Evolutionary conservation across 768 basidiomycete species (phyloP), one percentile per base, ranked within the genome.

Genomic region (Serpula lacrymans): DNA sequence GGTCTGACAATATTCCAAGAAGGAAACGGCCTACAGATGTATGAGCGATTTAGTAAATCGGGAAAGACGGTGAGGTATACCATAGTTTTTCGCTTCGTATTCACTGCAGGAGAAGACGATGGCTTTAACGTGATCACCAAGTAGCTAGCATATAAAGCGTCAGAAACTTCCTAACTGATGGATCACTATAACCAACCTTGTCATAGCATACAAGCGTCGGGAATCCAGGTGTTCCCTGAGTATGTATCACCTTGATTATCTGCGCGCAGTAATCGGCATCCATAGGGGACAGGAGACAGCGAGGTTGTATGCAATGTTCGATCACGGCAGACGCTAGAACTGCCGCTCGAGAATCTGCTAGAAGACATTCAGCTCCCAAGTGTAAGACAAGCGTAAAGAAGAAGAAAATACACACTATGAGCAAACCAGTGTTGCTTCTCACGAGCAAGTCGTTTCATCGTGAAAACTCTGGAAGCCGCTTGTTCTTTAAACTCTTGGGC

Each of bases 191-290:
- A 50, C 66, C 29, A 41, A 88, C 91, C 67, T 78, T 84, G 62
- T 94, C 84, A 54, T 93, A 96, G 45, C 85, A 82, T 55, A 79
- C 75, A 9, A 96, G 61, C 0, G 92, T 92, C 26, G 85, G 82
- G 60, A 97, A 99, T 2, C 85, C 84, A 7, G 82, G 79, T 1
- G 94, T 94, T n/a, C 90, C 93, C 57, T 84, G 78, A 11, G 77
- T 74, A 51, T 99, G 96, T 45, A 97, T 70, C 11, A 84, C 73
- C 56, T 86, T 86, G 59, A 98, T 86, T 54, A 98, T 84, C 49
- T 90, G 87, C 2, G 90, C 85, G 42, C 91, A 92, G 51, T 83
- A 99, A 41, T 95, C 86, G 18, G 96, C 95, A 61, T 99, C 96
- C 80, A 93, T 89, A 0, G 93, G 93, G 0, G 95, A 95, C n/a